These are phyloP conservation scores for Pyricularia sp. DNA, from an alignment of 2,329 filamentous ascomycete genomes.

Conservation along the genomic window DNA sequence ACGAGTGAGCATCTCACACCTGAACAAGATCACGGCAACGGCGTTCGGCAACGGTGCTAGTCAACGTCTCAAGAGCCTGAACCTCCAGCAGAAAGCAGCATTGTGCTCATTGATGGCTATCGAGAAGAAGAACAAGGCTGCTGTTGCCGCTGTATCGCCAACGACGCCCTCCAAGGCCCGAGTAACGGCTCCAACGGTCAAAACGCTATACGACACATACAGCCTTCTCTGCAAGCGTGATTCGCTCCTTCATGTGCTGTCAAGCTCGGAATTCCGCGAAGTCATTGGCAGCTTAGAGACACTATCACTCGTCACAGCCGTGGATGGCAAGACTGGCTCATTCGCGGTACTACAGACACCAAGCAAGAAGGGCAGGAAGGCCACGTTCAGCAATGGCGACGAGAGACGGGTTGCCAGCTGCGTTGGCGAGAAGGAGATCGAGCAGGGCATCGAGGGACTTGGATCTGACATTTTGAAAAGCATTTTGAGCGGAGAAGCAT, in stretches of 20 bases:
- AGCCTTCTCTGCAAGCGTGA: conserved; percentile 74
- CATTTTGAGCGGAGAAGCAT: conserved; percentile 51
- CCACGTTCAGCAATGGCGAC: conserved; percentile 48
- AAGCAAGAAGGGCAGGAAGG: conserved; percentile 56
- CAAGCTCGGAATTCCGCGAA: conserved; percentile 87
- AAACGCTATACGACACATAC: conserved; percentile 78
- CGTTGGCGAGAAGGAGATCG: conserved; percentile 71
- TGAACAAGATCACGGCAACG: conserved; percentile 83
- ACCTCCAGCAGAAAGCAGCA: conserved; percentile 92
- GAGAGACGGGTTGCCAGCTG: conserved; percentile 73
- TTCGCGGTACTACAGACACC: conserved; percentile 59
- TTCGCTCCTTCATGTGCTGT: conserved; percentile 81
- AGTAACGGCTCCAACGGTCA: conserved; percentile 66
- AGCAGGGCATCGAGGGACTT: conserved; percentile 55
- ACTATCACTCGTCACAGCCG: conserved; percentile 65
- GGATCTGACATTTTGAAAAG: conserved; percentile 52
- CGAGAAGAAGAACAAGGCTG: conserved; percentile 61
- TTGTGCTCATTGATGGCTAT: conserved; percentile 80
- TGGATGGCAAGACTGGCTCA: conserved; percentile 60
- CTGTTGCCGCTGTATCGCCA: conserved; percentile 20
- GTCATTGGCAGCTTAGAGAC: conserved; percentile 86
- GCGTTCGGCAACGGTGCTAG: conserved; percentile 84
- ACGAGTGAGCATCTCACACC: conserved; percentile 78
- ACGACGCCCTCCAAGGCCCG: conserved; percentile 39
- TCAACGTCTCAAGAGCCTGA: conserved; percentile 77